Conservation (phyloP, 371 early-diverging fungal genomes). For the Choanephora cucurbitarum region DNA sequence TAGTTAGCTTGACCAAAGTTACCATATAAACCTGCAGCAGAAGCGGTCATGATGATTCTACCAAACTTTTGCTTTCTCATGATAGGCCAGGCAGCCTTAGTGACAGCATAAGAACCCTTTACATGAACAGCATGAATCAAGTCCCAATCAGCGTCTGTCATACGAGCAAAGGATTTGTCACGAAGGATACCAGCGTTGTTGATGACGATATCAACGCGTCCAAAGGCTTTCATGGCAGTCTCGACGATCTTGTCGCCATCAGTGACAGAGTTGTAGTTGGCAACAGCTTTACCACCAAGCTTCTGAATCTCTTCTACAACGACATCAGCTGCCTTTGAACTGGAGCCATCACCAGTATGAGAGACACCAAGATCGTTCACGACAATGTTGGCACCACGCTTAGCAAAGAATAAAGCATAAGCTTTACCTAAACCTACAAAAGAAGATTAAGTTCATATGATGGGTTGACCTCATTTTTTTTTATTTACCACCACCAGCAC, state of each 20-base stretch:
- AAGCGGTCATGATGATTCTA: constrained; percentile 78
- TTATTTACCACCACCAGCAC: constrained; percentile 91
- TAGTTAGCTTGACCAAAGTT: constrained; percentile 99
- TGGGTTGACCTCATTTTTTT: neutral
- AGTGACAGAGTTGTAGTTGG: constrained; percentile 97
- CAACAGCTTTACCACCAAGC: constrained; percentile 94
- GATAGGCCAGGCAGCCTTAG: constrained; percentile 96
- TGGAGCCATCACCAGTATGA: constrained; percentile 77
- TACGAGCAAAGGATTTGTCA: constrained; percentile 93
- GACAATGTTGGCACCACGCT: constrained; percentile 87
- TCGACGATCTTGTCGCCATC: constrained; percentile 96
- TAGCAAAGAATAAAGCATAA: constrained; percentile 91
- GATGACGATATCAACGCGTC: constrained; percentile 92
- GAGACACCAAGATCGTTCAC: constrained; percentile 93
- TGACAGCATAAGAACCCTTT: constrained; percentile 92
- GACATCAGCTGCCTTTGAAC: constrained; percentile 86
- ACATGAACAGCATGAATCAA: constrained; percentile 92
- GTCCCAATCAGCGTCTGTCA: constrained; percentile 97
- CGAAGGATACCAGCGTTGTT: constrained; percentile 98
- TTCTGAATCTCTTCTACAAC: constrained; percentile 94
- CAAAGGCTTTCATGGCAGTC: constrained; percentile 94
- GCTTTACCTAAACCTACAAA: constrained; percentile 79
- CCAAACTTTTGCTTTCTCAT: constrained; percentile 96
- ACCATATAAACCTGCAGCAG: constrained; percentile 97
- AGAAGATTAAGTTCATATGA: too few species aligned